Evolutionary conservation across 768 basidiomycete species (phyloP).

Genomic region (Mycena vulgaris): DNA sequence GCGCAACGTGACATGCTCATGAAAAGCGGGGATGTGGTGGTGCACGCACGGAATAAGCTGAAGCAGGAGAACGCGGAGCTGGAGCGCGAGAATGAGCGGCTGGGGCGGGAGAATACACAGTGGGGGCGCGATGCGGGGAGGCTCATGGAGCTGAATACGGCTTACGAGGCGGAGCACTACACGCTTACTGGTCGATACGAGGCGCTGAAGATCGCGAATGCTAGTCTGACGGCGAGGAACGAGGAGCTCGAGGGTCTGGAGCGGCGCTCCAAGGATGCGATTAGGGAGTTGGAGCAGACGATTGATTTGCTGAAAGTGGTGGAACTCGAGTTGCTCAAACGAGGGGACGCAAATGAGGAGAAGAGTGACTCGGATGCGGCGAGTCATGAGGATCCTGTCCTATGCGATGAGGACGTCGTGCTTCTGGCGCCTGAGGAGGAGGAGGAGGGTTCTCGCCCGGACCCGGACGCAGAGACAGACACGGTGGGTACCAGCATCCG

Average conservation of each 20-base stretch:
- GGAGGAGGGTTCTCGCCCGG: too few relatives aligned
- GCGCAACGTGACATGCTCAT: too few relatives aligned
- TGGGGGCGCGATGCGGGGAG: neutral
- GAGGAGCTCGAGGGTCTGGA: neutral
- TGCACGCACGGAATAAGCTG: neutral
- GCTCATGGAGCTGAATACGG: neutral
- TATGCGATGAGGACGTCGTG: too few relatives aligned
- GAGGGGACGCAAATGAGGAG: too few relatives aligned
- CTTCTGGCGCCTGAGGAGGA: too few relatives aligned
- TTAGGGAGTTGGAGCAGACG: too few relatives aligned
- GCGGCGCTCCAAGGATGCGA: too few relatives aligned
- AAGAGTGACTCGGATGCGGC: too few relatives aligned
- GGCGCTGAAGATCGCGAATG: neutral
- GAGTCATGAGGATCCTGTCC: too few relatives aligned
- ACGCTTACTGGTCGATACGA: neutral
- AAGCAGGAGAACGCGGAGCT: neutral
- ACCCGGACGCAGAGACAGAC: too few relatives aligned
- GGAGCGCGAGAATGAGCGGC: neutral
- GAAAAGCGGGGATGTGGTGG: neutral
- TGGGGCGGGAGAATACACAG: neutral
- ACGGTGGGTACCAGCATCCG: neutral
- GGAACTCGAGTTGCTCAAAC: too few relatives aligned
- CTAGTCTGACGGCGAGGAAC: neutral
- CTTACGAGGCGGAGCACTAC: neutral
- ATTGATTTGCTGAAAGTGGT: too few relatives aligned